A percentile compares a stretch with the other conserved stretches of the same genome.
Evolutionary conservation across 2,329 filamentous ascomycete species (phyloP).

Genomic region (Pseudogymnoascus verrucosus): DNA sequence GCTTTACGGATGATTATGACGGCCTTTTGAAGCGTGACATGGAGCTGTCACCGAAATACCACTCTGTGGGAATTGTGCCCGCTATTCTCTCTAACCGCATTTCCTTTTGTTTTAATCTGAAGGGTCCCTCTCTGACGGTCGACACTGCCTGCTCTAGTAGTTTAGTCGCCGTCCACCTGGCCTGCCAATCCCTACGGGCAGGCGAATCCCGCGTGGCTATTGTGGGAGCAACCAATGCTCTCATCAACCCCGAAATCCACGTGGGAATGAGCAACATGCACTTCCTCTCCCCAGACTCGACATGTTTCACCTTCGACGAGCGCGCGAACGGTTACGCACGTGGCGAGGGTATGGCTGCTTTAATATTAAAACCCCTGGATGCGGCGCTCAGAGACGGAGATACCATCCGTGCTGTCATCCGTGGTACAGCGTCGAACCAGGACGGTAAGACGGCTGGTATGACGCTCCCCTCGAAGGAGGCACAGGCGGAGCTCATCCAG

Average conservation of each 20-base stretch:
- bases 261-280: slow-evolving; percentile 24
- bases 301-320: slow-evolving; percentile 31
- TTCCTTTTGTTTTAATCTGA: slow-evolving; percentile 20
- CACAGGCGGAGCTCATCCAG: slow-evolving; percentile 30
- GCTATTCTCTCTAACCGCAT: slow-evolving; percentile 17
- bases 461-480: slow-evolving; percentile 32
- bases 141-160: slow-evolving; percentile 28
- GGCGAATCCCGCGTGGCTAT: slow-evolving; percentile 23
- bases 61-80: not conserved
- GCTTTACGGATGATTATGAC: not conserved
- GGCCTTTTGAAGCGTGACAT: slow-evolving; percentile 16
- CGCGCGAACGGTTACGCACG: slow-evolving; percentile 38
- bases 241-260: slow-evolving; percentile 18
- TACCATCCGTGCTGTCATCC: slow-evolving; percentile 36
- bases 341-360: slow-evolving; percentile 35
- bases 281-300: slow-evolving; percentile 25
- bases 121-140: slow-evolving; percentile 13
- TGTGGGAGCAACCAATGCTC: slow-evolving; percentile 12
- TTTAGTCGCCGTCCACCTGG: slow-evolving; percentile 45
- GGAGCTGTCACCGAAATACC: slow-evolving; percentile 18
- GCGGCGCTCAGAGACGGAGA: slow-evolving; percentile 35
- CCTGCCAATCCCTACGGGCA: slow-evolving; percentile 30
- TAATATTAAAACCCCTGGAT: slow-evolving; percentile 35
- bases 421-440: slow-evolving; percentile 33
- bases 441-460: slow-evolving; percentile 38